Evolutionary conservation across 2,329 filamentous ascomycete species (phyloP).

Genomic region (Colletotrichum tanaceti): DNA sequence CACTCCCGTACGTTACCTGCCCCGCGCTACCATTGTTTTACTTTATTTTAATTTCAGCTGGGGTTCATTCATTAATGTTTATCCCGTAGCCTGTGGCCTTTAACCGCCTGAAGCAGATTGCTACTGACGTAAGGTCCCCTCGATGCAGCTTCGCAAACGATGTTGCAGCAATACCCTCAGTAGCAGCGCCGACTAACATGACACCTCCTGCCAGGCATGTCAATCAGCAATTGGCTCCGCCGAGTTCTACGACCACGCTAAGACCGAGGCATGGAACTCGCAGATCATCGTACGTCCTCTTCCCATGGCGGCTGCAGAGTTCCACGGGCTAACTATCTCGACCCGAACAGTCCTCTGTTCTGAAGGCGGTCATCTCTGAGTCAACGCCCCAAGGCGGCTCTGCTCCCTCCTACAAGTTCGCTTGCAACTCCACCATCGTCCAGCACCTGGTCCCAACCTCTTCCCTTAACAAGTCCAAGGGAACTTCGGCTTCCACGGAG

Average conservation of each 20-base stretch:
- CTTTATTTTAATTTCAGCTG: too few relatives aligned
- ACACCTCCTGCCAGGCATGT: constrained; percentile 73
- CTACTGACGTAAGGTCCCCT: constrained; percentile 74
- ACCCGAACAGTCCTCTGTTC: constrained; percentile 73
- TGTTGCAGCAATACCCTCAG: neutral
- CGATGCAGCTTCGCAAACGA: constrained; percentile 6
- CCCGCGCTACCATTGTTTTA: neutral
- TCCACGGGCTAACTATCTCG: constrained; percentile 17
- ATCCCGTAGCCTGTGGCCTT: constrained; percentile 75
- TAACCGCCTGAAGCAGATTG: constrained; percentile 85
- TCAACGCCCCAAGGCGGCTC: constrained; percentile 68
- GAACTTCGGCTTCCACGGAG: constrained; percentile 60
- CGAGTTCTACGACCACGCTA: constrained; percentile 86
- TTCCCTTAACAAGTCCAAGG: constrained; percentile 70
- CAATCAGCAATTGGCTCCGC: constrained; percentile 78
- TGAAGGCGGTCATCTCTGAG: constrained; percentile 82
- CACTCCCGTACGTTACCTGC: constrained; percentile 21
- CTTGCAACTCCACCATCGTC: constrained; percentile 97
- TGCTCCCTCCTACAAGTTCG: constrained; percentile 85
- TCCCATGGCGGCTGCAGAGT: neutral
- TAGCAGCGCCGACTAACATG: constrained; percentile 38
- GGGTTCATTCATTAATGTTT: constrained; percentile 12
- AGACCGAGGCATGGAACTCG: constrained; percentile 90
- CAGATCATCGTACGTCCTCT: constrained; percentile 80
- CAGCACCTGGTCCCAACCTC: constrained; percentile 84